Conservation (phyloP, 2,329 filamentous ascomycete genomes). For the Sporothrix phasma region DNA sequence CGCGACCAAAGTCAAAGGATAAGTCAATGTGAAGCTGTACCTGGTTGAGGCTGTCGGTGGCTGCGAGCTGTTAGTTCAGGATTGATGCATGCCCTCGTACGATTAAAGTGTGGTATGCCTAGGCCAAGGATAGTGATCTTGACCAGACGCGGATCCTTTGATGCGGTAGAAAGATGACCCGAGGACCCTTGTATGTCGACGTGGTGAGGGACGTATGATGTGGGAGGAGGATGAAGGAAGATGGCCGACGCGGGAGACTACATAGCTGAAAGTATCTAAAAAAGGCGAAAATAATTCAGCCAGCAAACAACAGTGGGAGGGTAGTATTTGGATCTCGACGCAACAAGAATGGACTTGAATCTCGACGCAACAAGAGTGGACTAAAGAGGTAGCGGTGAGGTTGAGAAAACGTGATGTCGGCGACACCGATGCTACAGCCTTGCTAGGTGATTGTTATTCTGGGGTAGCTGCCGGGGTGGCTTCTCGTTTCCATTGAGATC, state of each 20-base stretch:
- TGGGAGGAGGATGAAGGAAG: not conserved
- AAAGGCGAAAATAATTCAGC: not conserved
- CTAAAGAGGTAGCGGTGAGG: not conserved
- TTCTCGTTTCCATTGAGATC: not conserved
- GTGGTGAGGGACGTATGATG: not conserved
- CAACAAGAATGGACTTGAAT: not conserved
- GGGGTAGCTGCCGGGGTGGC: conserved; percentile 3
- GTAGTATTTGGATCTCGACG: not conserved
- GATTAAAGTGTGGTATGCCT: not conserved
- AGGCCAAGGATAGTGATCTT: not conserved
- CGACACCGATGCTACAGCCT: conserved; percentile 1
- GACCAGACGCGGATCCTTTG: not conserved
- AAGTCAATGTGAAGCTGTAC: not conserved
- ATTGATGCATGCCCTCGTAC: not conserved
- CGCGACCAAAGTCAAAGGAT: too few species aligned
- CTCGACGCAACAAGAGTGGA: not conserved
- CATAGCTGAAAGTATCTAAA: not conserved
- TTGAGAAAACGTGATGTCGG: not conserved
- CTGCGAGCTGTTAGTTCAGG: not conserved
- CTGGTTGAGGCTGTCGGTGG: not conserved
- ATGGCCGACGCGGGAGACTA: not conserved
- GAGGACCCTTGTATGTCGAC: not conserved
- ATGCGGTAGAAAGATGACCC: not conserved
- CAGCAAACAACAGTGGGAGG: not conserved
- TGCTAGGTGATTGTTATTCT: not conserved